These are phyloP conservation scores for Ceratobasidium sp. DNA, from an alignment of 1,284 basidiomycete genomes.

Conservation along the genomic window DNA sequence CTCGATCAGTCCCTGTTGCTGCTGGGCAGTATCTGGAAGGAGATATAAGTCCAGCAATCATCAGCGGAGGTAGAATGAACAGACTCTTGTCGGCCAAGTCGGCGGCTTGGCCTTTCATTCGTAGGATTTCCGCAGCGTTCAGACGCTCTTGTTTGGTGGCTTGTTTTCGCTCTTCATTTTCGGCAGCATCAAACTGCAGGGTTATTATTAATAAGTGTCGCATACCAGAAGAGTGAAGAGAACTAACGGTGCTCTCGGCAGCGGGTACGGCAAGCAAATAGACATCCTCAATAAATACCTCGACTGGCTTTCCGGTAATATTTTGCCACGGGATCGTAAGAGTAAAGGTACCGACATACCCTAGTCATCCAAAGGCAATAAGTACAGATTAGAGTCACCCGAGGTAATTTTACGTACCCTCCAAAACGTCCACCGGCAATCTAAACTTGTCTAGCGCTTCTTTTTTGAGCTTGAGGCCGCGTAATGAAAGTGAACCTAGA, in stretches of 20 bases:
- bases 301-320: slow-evolving; percentile 92
- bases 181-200: slow-evolving; percentile 77
- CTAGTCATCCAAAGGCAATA: slow-evolving; percentile 59
- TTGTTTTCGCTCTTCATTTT: slow-evolving; percentile 87
- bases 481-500: slow-evolving; percentile 85
- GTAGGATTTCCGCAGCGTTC: slow-evolving; percentile 89
- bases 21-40: slow-evolving; percentile 71
- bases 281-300: slow-evolving; percentile 93
- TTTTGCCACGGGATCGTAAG: slow-evolving; percentile 97
- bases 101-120: slow-evolving; percentile 71
- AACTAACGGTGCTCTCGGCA: slow-evolving; percentile 66
- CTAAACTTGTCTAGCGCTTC: slow-evolving; percentile 96
- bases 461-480: slow-evolving; percentile 90
- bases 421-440: slow-evolving; percentile 94
- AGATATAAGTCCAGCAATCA: neutral
- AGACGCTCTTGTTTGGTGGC: slow-evolving; percentile 91
- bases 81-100: slow-evolving; percentile 59
- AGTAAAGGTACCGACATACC: slow-evolving; percentile 92
- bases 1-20: slow-evolving; percentile 85
- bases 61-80: neutral
- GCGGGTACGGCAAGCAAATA: slow-evolving; percentile 94
- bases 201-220: slow-evolving; percentile 30
- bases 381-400: slow-evolving; percentile 28
- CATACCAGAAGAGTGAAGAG: neutral
- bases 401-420: slow-evolving; percentile 68